Evolutionary conservation across 106 monocot genomes (phyloP), one percentile per base, ranked within the genome.

Genomic region (Posidonia australis): DNA sequence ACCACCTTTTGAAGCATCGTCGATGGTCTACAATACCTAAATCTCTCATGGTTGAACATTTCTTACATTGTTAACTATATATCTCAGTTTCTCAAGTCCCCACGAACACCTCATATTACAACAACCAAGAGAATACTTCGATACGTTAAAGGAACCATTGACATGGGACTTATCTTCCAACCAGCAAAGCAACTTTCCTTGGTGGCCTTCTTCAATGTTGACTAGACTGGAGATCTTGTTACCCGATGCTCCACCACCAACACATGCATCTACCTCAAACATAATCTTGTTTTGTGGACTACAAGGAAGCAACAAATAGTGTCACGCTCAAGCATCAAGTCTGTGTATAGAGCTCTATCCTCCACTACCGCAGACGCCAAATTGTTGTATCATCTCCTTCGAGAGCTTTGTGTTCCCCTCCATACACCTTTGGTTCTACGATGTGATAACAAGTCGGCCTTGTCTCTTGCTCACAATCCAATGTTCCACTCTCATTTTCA

Each of bases 381-480:
- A 1, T 64, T 53, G 72, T 30, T 72, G 0, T 16, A 0, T 3
- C n/a, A 47, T 10, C 12, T 72, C 0, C 44, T 72, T 3, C 2
- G 52, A 17, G 64, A 72, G 7, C n/a, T 72, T 7, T 1, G 43
- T 6, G 9, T 62, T 21, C 21, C 2, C 10, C 0, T 41, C 20
- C 9, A 18, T 13, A 0, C 1, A 23, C 5, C 22, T 28, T 13
- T 36, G 5, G 7, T 55, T 1, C 13, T 72, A 9, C 45, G 21
- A 28, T 64, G 63, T 64, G 54, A 72, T 12, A 72, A 45, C 26
- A 43, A 48, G 14, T 29, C 11, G 0, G 31, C 64, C 0, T 43
- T 64, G 0, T 64, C 10, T 10, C 28, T 72, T 2, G 26, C 54
- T 13, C 2, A 14, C 5, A 63, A 64, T 17, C 64, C 54, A 3